These are phyloP conservation scores for Ampelocalamus luodianensis DNA, from an alignment of 176 grass and related monocot genomes.

Conservation along the genomic window DNA sequence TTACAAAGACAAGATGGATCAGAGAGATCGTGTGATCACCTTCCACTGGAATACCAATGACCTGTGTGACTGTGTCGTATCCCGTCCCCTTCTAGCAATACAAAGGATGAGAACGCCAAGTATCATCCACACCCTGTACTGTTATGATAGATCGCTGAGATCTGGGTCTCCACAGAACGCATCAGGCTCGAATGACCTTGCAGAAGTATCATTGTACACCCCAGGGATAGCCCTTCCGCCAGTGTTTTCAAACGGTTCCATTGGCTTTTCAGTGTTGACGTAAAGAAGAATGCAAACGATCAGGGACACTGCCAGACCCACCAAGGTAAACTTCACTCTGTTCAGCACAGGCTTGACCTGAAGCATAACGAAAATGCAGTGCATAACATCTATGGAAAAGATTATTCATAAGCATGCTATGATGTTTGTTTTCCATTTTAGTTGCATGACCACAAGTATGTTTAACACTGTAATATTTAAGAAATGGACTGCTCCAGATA, in stretches of 20 bases:
- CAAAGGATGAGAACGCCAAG: not conserved
- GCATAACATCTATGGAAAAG: not conserved
- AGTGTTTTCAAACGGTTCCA: conserved; percentile 44
- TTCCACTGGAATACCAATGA: not conserved
- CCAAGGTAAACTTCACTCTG: conserved; percentile 87
- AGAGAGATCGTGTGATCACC: not conserved
- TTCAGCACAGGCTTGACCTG: conserved; percentile 93
- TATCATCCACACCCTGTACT: not conserved
- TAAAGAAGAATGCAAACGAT: conserved; percentile 76
- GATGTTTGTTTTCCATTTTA: not conserved
- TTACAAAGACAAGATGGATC: not conserved
- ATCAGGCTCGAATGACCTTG: conserved; percentile 89
- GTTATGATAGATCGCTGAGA: conserved; percentile 49
- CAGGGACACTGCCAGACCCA: conserved; percentile 79
- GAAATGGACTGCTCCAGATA: conserved; percentile 16
- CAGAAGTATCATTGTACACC: conserved; percentile 68
- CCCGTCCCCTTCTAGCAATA: not conserved
- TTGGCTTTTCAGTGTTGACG: conserved; percentile 60
- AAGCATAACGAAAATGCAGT: conserved; percentile 12
- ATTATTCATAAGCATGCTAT: not conserved
- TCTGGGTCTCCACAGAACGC: conserved; percentile 87
- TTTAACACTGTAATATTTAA: not conserved
- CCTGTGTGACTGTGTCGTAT: not conserved
- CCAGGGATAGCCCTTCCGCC: conserved; percentile 58
- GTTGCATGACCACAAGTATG: not conserved